Base-by-base conservation (phyloP, 106 monocot species). In the Narthecium ossifragum region DNA sequence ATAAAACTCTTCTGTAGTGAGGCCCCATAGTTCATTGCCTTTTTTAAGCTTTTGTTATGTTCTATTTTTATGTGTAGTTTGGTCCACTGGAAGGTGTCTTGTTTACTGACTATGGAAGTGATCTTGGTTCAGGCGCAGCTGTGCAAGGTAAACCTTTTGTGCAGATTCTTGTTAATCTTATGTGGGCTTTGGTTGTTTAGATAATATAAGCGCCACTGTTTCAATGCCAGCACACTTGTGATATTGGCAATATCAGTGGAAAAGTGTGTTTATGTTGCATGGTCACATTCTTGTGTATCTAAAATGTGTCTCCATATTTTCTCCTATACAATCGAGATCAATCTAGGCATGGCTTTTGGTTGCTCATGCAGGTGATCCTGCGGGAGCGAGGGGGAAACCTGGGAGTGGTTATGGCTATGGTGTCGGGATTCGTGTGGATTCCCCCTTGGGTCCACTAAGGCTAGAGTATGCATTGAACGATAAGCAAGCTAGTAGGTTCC, bases 21-120 rank as follows among this genome's bases (percentile, higher is more conserved):
- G n/a, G n/a, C n/a, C n/a, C n/a, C n/a, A n/a, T n/a, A n/a, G n/a
- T n/a, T n/a, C n/a, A n/a, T n/a, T n/a, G n/a, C n/a, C n/a, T n/a
- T n/a, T n/a, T n/a, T n/a, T n/a, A n/a, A n/a, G n/a, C n/a, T n/a
- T n/a, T 15, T 50, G 22, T 50, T 11, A 9, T 5, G 31, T 37
- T 50, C 49, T 50, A 10, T 2, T 11, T 26, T 26, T 17, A 22
- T 72, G 41, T 80, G 50, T 56, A 96, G 94, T 80, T 51, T 69
- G 90, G 90, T 1, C 90, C 94, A 11, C 51, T 89, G 10, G 94
- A 90, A 71, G 90, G 86, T 36, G 90, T 84, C 38, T 30, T 77
- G 4, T 96, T 86, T 78, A 80, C 73, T 29, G 90, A 96, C 68
- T 90, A 90, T 66, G 84, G 90, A 59, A 90, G 78, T 69, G 94